These are phyloP conservation scores for Inosperma sp. DNA, from an alignment of 768 basidiomycete genomes.

Conservation along the genomic window DNA sequence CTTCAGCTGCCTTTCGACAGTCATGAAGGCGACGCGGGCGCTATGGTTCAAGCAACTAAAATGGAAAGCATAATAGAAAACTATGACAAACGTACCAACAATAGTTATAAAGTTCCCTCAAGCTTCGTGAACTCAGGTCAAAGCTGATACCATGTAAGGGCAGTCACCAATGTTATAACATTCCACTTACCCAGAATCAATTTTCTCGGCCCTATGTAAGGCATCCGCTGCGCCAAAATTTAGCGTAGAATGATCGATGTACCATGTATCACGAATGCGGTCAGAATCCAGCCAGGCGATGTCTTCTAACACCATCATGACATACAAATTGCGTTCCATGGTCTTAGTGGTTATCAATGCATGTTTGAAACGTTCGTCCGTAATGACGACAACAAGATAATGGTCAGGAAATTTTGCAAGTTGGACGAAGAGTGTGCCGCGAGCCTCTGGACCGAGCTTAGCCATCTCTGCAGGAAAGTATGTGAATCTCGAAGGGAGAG, in stretches of 20 bases:
- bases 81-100: slow-evolving; percentile 70
- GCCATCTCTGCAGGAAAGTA: slow-evolving; percentile 46
- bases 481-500: not conserved
- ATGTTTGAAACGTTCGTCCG: slow-evolving; percentile 72
- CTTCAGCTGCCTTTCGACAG: slow-evolving; percentile 85
- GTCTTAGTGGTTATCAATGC: slow-evolving; percentile 71
- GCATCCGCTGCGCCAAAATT: slow-evolving; percentile 9
- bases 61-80: no score
- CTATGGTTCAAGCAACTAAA: no score
- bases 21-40: slow-evolving; percentile 86
- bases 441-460: slow-evolving; percentile 64
- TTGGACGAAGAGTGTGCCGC: slow-evolving; percentile 69
- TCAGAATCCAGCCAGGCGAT: slow-evolving; percentile 74
- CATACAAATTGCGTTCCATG: slow-evolving; percentile 49
- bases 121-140: slow-evolving; percentile 63
- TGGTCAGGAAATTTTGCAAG: slow-evolving; percentile 72
- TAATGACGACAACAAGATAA: slow-evolving; percentile 81
- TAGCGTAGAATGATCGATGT: slow-evolving; percentile 8
- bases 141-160: slow-evolving; percentile 37
- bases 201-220: slow-evolving; percentile 1
- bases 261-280: slow-evolving; percentile 52
- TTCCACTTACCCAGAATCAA: slow-evolving; percentile 21
- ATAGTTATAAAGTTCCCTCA: slow-evolving; percentile 80
- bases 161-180: not conserved
- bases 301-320: slow-evolving; percentile 66